Evolutionary conservation across 495 filamentous ascomycete species (phyloP).

Genomic region (Barbatosphaeria neglecta): DNA sequence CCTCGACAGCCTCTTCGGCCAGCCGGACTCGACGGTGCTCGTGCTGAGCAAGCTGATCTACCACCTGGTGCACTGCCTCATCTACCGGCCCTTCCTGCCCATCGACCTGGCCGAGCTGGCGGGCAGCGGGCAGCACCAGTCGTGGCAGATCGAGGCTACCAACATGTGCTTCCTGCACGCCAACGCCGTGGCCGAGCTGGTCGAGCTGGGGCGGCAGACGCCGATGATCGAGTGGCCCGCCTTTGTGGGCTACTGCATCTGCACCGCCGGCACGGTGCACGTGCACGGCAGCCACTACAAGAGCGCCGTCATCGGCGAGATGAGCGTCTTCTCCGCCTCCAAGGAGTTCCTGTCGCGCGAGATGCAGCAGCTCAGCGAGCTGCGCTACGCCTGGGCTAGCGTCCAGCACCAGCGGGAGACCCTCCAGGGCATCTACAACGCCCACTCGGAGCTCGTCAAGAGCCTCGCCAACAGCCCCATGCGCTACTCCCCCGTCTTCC

Average conservation of each 20-base stretch:
- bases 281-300: slow-evolving; percentile 75
- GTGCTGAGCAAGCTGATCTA: slow-evolving; percentile 76
- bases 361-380: slow-evolving; percentile 64
- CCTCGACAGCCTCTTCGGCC: slow-evolving; percentile 61
- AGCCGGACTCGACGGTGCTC: slow-evolving; percentile 62
- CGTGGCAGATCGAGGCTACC: slow-evolving; percentile 82
- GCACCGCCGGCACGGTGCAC: slow-evolving; percentile 73
- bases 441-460: slow-evolving; percentile 63
- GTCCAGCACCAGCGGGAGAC: slow-evolving; percentile 71
- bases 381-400: slow-evolving; percentile 62
- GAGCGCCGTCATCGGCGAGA: slow-evolving; percentile 49
- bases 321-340: slow-evolving; percentile 37
- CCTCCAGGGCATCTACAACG: slow-evolving; percentile 58
- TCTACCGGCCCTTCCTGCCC: slow-evolving; percentile 76
- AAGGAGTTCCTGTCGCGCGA: slow-evolving; percentile 63
- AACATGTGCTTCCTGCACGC: slow-evolving; percentile 80
- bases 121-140: slow-evolving; percentile 71
- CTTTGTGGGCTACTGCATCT: slow-evolving; percentile 72
- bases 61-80: slow-evolving; percentile 71
- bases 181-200: slow-evolving; percentile 74
- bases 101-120: slow-evolving; percentile 70
- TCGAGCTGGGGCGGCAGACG: slow-evolving; percentile 57
- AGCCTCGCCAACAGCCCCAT: slow-evolving; percentile 44
- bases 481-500: slow-evolving; percentile 66
- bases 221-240: slow-evolving; percentile 69